Evolutionary conservation across 2,329 filamentous ascomycete species (phyloP), one percentile per base, ranked within the genome.

Genomic region (Trichoderma sp.): DNA sequence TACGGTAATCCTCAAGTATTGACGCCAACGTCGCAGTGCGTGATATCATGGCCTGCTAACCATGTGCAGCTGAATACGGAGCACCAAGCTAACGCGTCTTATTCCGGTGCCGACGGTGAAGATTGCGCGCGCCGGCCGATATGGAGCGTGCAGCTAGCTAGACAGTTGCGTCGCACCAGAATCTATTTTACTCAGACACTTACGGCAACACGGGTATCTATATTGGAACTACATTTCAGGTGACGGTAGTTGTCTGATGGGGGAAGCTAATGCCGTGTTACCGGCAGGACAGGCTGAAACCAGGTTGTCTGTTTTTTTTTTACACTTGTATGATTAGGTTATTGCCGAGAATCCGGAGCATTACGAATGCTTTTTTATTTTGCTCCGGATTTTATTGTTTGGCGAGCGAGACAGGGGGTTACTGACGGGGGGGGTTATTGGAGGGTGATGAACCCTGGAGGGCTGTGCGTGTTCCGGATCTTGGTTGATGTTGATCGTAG

Each of bases 251-350:
- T 32, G 18, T 34, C 32, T 51, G 18, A 18, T 18, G 43, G 62
- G 26, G 30, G 12, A 11, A 32, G 21, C 62, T 65, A 65, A 65
- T 34, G 62, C 3, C 39, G 62, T 65, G 62, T 34, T 15, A 65
- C 62, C 43, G 12, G 28, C 28, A 53, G 39, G 39, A n/a, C 62
- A 53, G 62, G 62, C 62, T 53, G 62, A 65, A 65, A 65, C 62
- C 47, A 53, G 21, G 9, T 51, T 53, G 7, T 53, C 21, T 24
- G n/a, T 53, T 51, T 14, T 53, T 53, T 12, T 14, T 21, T 24
- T n/a, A n/a, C n/a, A 53, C 24, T 3, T 24, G 24, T 24, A 24
- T 24, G 21, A 24, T 24, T 14, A 24, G 47, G 39, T 43, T 43
- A 8, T 24, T 53, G 47, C 64, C 64, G 26, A 39, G 1, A 26